Percentiles rank a stretch among this genome's conserved stretches.
Conservation (phyloP, 2,329 filamentous ascomycete species). For the Ambrosiella xylebori region DNA sequence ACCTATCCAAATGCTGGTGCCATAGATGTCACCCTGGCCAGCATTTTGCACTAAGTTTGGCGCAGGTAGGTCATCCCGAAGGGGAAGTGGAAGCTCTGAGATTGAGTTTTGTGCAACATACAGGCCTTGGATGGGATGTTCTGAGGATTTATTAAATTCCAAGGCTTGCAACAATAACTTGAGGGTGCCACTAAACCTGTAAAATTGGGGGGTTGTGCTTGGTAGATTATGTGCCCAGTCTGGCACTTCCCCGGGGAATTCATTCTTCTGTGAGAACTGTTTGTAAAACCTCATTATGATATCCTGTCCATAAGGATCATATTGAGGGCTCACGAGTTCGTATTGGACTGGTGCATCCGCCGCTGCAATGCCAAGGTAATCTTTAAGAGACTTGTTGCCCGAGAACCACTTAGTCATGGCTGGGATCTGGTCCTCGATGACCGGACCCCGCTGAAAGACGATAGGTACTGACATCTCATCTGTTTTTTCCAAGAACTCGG, state of each 20-base stretch:
- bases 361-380: slow-evolving; percentile 17
- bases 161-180: slow-evolving; percentile 42
- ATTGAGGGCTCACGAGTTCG: slow-evolving; percentile 20
- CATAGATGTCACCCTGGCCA: slow-evolving; percentile 73
- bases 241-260: not conserved
- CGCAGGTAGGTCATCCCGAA: slow-evolving; percentile 49
- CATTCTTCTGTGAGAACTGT: not conserved
- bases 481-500: not conserved
- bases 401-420: slow-evolving; percentile 44
- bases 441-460: not conserved
- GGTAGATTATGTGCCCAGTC: not conserved
- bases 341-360: slow-evolving; percentile 21
- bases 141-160: slow-evolving; percentile 27
- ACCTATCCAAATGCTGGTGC: slow-evolving; percentile 76
- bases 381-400: slow-evolving; percentile 18
- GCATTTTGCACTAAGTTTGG: slow-evolving; percentile 45
- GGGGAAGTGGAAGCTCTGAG: slow-evolving; percentile 41
- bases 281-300: slow-evolving; percentile 15
- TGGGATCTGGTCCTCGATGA: slow-evolving; percentile 15
- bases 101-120: slow-evolving; percentile 79
- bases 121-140: slow-evolving; percentile 26
- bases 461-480: not conserved
- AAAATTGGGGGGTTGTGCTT: slow-evolving; percentile 24
- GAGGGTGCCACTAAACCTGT: slow-evolving; percentile 43
- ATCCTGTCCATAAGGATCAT: slow-evolving; percentile 4